These are phyloP conservation scores for Lupinus albus DNA, from an alignment of 306 rosid genomes.

Conservation along the genomic window DNA sequence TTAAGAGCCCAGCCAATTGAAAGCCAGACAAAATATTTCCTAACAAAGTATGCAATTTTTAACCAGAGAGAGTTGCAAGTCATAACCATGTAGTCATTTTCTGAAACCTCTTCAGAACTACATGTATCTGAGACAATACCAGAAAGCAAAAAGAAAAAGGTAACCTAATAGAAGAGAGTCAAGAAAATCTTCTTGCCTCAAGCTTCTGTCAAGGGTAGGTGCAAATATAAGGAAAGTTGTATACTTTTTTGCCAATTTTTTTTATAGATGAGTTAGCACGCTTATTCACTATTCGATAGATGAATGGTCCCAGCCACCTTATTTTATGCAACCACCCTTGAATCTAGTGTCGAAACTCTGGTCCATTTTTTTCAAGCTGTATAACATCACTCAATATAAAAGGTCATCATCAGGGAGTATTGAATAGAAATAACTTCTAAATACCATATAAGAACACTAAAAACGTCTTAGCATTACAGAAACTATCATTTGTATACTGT, in stretches of 20 bases:
- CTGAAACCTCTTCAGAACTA: slow-evolving; percentile 20
- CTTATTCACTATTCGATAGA: slow-evolving; percentile 7
- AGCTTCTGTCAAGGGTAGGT: slow-evolving; percentile 2
- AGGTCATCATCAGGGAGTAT: not conserved
- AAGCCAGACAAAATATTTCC: slow-evolving; percentile 6
- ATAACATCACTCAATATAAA: slow-evolving; percentile 6
- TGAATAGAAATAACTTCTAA: slow-evolving; percentile 5
- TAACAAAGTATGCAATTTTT: slow-evolving; percentile 23
- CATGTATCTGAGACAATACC: slow-evolving; percentile 6
- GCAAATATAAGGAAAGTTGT: not conserved
- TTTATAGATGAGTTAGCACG: not conserved
- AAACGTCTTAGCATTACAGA: slow-evolving; percentile 12
- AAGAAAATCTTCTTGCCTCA: slow-evolving; percentile 25
- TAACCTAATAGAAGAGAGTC: slow-evolving; percentile 14
- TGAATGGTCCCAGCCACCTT: slow-evolving; percentile 1
- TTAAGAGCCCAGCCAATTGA: slow-evolving; percentile 11
- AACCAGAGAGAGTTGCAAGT: slow-evolving; percentile 10
- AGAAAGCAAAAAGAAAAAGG: slow-evolving; percentile 20
- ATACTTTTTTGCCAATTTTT: not conserved
- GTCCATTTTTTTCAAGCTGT: not conserved
- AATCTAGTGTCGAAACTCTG: slow-evolving; percentile 24
- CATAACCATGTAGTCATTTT: slow-evolving; percentile 30
- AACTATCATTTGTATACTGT: not conserved
- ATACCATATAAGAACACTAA: slow-evolving; percentile 3
- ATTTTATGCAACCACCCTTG: slow-evolving; percentile 22